Conservation (phyloP, 2,329 filamentous ascomycete genomes). For the Zarea fungicola region DNA sequence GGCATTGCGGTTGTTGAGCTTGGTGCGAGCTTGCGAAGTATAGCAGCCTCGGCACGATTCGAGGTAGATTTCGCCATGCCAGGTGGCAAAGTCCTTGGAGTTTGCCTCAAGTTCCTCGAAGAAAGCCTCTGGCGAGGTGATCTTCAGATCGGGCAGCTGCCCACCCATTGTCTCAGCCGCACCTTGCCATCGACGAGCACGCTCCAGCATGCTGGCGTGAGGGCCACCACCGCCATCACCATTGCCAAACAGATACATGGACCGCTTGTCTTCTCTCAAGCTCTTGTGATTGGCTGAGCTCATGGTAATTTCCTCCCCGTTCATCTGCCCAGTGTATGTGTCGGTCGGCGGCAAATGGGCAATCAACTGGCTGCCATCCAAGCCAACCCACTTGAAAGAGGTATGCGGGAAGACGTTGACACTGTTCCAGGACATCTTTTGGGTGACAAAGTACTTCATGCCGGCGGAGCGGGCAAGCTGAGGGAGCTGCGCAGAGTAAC, state of each 20-base stretch:
- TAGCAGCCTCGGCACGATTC: constrained; percentile 96
- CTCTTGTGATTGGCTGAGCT: constrained; percentile 93
- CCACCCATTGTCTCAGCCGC: constrained; percentile 78
- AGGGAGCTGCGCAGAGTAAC: constrained; percentile 90
- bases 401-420: constrained; percentile 99
- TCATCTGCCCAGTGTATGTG: constrained; percentile 89
- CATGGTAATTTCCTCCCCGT: constrained; percentile 89
- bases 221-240: constrained; percentile 94
- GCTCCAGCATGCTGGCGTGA: constrained; percentile 90
- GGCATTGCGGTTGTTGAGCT: constrained; percentile 82
- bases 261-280: constrained; percentile 86
- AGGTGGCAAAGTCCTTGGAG: constrained; percentile 75
- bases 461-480: constrained; percentile 91
- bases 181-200: constrained; percentile 82
- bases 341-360: constrained; percentile 97
- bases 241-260: constrained; percentile 89
- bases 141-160: constrained; percentile 79
- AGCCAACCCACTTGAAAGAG: constrained; percentile 96
- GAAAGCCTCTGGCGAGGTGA: constrained; percentile 89
- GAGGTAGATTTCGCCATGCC: constrained; percentile 98
- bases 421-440: constrained; percentile 99
- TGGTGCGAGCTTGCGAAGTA: constrained; percentile 96
- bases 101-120: constrained; percentile 82
- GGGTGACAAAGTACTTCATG: constrained; percentile 94
- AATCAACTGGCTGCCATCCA: constrained; percentile 93